phyloP scores from a whole-genome alignment of 1,284 basidiomycete species.

The Jaminaea rosea region DNA sequence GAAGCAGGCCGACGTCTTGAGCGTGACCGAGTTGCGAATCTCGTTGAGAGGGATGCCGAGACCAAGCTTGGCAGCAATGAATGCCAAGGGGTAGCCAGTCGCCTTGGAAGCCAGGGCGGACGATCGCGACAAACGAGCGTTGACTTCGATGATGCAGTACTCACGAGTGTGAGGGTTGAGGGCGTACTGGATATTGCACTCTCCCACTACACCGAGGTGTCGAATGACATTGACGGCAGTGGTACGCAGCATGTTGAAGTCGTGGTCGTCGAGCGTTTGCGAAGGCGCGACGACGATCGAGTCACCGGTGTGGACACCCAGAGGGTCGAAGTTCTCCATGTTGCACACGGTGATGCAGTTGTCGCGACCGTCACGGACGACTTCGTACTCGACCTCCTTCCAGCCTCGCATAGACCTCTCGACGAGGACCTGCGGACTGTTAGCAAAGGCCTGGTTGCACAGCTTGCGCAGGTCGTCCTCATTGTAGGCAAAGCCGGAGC shows the following conservation, averaged over 20 bases:
- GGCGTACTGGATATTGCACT: slow-evolving; percentile 98
- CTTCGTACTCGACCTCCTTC: slow-evolving; percentile 99
- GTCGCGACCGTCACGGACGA: slow-evolving; percentile 92
- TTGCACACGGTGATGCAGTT: slow-evolving; percentile 99
- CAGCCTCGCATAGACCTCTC: slow-evolving; percentile 99
- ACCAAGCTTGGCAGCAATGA: slow-evolving; percentile 95
- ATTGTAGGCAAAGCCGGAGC: slow-evolving; percentile 86
- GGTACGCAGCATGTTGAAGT: slow-evolving; percentile 97
- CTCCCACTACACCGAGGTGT: slow-evolving; percentile 91
- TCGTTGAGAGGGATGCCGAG: slow-evolving; percentile 94
- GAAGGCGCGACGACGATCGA: slow-evolving; percentile 98
- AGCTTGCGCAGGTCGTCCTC: slow-evolving; percentile 76
- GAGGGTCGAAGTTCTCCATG: slow-evolving; percentile 99
- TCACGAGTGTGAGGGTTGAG: slow-evolving; percentile 88
- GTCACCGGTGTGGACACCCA: slow-evolving; percentile 97
- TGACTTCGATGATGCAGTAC: slow-evolving; percentile 99
- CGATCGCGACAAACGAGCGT: slow-evolving; percentile 95
- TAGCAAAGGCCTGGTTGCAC: slow-evolving; percentile 74
- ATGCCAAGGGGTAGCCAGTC: slow-evolving; percentile 94
- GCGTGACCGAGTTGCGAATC: slow-evolving; percentile 94
- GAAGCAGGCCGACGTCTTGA: slow-evolving; percentile 92
- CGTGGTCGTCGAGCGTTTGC: slow-evolving; percentile 75
- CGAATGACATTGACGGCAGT: slow-evolving; percentile 97
- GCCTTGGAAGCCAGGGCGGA: slow-evolving; percentile 97
- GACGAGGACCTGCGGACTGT: slow-evolving; percentile 89